These are phyloP conservation scores for Basidiobolus meristosporus DNA, from an alignment of 371 early-diverging fungal genomes.

Conservation along the genomic window DNA sequence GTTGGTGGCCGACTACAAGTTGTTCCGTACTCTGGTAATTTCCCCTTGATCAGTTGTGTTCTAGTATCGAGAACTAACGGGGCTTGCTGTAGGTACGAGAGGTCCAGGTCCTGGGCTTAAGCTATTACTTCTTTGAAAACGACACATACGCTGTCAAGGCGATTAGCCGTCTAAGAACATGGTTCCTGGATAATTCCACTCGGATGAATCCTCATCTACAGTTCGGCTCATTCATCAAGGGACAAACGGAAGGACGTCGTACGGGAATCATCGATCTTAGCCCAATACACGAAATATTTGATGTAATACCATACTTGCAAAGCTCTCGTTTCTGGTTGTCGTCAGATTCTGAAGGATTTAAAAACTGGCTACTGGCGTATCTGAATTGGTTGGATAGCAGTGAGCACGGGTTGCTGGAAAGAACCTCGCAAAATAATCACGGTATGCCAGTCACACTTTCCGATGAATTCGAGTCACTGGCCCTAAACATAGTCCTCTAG, in stretches of 20 bases:
- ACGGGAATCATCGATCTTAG: conserved; percentile 24
- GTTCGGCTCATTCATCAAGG: conserved; percentile 19
- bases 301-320: conserved; percentile 1
- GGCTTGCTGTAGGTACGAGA: conserved; percentile 9
- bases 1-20: conserved; percentile 15
- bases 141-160: conserved; percentile 19
- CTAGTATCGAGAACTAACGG: too few species aligned
- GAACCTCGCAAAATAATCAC: conserved; percentile 19
- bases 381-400: conserved; percentile 20
- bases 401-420: conserved; percentile 15
- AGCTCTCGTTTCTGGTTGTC: background rate
- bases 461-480: too few species aligned
- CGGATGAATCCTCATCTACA: conserved; percentile 32
- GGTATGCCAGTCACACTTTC: conserved; percentile 7
- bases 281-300: conserved; percentile 11
- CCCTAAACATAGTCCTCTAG: too few species aligned
- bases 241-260: conserved; percentile 14
- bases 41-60: too few species aligned
- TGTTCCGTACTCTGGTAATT: conserved; percentile 9
- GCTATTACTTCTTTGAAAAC: conserved; percentile 23
- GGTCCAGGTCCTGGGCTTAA: conserved; percentile 19
- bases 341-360: conserved; percentile 4
- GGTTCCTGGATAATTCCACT: conserved; percentile 25
- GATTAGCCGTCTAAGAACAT: conserved; percentile 12
- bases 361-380: conserved; percentile 21